Conservation (phyloP, 768 basidiomycete species). For the Pleurotus ostreatus region DNA sequence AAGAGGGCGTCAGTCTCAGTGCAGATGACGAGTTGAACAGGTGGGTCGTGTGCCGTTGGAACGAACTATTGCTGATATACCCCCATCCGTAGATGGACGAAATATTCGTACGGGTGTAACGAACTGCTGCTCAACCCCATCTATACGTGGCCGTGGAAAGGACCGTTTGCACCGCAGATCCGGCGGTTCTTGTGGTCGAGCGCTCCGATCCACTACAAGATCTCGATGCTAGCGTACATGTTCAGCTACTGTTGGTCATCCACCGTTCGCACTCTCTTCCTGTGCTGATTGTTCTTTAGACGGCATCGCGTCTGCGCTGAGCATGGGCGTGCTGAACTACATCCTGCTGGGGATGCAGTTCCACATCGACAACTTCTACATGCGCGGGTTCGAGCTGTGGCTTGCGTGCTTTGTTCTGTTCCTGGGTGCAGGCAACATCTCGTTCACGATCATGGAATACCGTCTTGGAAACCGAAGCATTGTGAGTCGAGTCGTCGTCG, state of each 20-base stretch:
- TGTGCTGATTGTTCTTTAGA: conserved; percentile 22
- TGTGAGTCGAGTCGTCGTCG: conserved; percentile 65
- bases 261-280: conserved; percentile 8
- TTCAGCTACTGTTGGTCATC: conserved; percentile 38
- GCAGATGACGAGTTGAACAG: conserved; percentile 85
- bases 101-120: conserved; percentile 62
- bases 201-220: conserved; percentile 79
- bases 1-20: conserved; percentile 86
- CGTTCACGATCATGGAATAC: conserved; percentile 72
- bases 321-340: conserved; percentile 71
- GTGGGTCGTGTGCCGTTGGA: conserved; percentile 37
- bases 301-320: conserved; percentile 64
- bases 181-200: conserved; percentile 70
- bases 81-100: conserved; percentile 37
- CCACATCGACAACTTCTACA: conserved; percentile 68
- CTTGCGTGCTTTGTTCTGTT: conserved; percentile 78
- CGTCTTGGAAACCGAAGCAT: conserved; percentile 65
- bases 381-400: conserved; percentile 79
- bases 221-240: conserved; percentile 72
- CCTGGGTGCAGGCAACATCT: conserved; percentile 70
- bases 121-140: conserved; percentile 87
- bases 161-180: conserved; percentile 77
- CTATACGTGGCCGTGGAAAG: conserved; percentile 67
- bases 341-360: conserved; percentile 68
- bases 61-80: too few relatives aligned